Base-by-base conservation (phyloP, 73 alveolate species). In the Paramecium biaurelia region DNA sequence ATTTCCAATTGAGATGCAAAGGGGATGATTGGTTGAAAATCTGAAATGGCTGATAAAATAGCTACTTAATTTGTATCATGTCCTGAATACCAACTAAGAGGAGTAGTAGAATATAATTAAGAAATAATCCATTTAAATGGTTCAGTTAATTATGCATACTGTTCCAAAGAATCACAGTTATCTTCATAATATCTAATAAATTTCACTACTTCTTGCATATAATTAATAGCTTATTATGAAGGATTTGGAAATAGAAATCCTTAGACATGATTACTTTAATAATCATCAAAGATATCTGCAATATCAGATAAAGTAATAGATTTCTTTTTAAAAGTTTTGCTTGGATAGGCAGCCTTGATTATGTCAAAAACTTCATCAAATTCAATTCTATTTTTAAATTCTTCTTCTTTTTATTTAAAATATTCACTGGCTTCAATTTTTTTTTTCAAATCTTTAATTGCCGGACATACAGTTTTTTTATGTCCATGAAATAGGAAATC, bases 41-140 rank as follows among this genome's bases (percentile, higher is more conserved):
- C 90, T 24, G 74, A 23, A 24, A 79, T 41, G 5, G 56, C 74
- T 0, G 90, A 38, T 26, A 79, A 34, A 1, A 79, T 43, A 1
- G 90, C 90, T 6, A 79, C 90, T 47, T 79, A 45, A 45, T 79
- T 79, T 10, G 90, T 30, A 79, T 79, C 90, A 24, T 79, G 90
- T 42, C 90, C 90, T 23, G 90, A 79, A 34, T 79, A 79, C 90
- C 90, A 79, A 79, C 90, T 79, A 18, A 79, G 56, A 12, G 90
- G 70, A 18, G 34, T 23, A 24, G 21, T 23, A 2, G 90, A 79
- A 11, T 79, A 30, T 45, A 79, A 79, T 79, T 79, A 24, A 42
- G 90, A 79, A 35, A 79, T 79, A 4, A 47, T 20, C 90, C 90
- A 79, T 45, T 79, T 79, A 45, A 79, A 45, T 43, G 90, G 90